Evolutionary conservation across 208 protist species (phyloP), one percentile per base, ranked within the genome.

Genomic region (Trypanosoma mega): DNA sequence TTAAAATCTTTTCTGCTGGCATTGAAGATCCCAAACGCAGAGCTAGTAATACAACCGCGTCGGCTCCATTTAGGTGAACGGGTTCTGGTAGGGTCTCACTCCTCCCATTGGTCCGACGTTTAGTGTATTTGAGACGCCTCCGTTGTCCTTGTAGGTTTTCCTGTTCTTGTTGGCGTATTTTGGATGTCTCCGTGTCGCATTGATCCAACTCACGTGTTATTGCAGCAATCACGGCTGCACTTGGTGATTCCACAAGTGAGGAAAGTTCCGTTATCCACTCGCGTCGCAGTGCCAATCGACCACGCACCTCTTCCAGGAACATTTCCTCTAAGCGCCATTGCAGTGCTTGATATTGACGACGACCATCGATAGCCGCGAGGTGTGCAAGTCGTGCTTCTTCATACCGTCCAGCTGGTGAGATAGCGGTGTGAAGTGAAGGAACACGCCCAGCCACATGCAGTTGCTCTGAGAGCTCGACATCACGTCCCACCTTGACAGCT

Each of bases 401-500:
- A 21, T 78, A 73, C 58, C 82, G 70, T n/a, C 87, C 87, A 0
- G 68, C 70, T 2, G 72, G 50, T 2, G 80, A 85, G 29, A 41
- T 16, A 51, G 64, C 53, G 3, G 74, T 57, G 30, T 75, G 55
- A 14, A 93, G 72, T 3, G 87, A 93, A 5, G 87, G 82, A 4
- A 83, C 60, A 43, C 55, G 46, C 18, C 73, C 79, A 18, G 79
- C 61, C 46, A 86, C 87, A 48, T 39, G 56, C 26, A 84, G 57
- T 34, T 81, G 78, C 23, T 72, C 54, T 6, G 47, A 18, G 14
- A 73, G 61, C 24, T 59, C 29, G 41, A 84, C 74, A 61, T 73
- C 74, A 2, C 49, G 68, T 2, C 87, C 80, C 9, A 79, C 74
- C 57, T 87, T 89, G 45, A 92, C 62, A 23, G 76, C 76, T 0